A percentile compares a stretch with the other conserved stretches of the same genome.
Conservation (phyloP, 805 yeast species). For the Barnettozyma botsteinii region DNA sequence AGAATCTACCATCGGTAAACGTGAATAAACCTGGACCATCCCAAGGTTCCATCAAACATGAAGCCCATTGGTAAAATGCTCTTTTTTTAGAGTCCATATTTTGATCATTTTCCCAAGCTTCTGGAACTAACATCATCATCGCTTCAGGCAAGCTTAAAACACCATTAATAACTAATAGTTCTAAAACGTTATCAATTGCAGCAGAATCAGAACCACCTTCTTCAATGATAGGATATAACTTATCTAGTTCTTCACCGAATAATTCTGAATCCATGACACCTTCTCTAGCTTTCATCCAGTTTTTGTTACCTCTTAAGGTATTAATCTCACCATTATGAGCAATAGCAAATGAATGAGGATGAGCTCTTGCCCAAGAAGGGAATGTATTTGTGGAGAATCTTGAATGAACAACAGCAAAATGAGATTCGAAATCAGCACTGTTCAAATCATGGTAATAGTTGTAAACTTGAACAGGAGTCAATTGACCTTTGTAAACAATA, state of each 20-base stretch:
- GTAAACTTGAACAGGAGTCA: constrained; percentile 95
- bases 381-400: constrained; percentile 96
- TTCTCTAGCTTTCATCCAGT: constrained; percentile 99
- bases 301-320: constrained; percentile 94
- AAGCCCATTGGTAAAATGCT: constrained; percentile 99
- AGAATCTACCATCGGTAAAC: constrained; percentile 94
- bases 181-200: constrained; percentile 93
- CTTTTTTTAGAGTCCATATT: constrained; percentile 85
- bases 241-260: constrained; percentile 88
- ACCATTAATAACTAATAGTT: constrained; percentile 86
- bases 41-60: constrained; percentile 99
- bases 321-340: constrained; percentile 99
- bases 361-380: constrained; percentile 99
- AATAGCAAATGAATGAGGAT: constrained; percentile 84
- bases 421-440: constrained; percentile 89
- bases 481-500: constrained; percentile 95
- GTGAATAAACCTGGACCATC: constrained; percentile 98
- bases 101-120: constrained; percentile 91
- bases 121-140: constrained; percentile 94
- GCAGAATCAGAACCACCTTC: constrained; percentile 99
- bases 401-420: constrained; percentile 93
- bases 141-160: constrained; percentile 93
- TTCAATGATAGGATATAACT: constrained; percentile 90
- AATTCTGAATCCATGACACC: constrained; percentile 87
- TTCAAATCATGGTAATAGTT: constrained; percentile 89